Percentiles rank a stretch among this genome's conserved stretches.
Evolutionary conservation across 2,329 filamentous ascomycete species (phyloP).

Genomic region (Microascus cirrosus): DNA sequence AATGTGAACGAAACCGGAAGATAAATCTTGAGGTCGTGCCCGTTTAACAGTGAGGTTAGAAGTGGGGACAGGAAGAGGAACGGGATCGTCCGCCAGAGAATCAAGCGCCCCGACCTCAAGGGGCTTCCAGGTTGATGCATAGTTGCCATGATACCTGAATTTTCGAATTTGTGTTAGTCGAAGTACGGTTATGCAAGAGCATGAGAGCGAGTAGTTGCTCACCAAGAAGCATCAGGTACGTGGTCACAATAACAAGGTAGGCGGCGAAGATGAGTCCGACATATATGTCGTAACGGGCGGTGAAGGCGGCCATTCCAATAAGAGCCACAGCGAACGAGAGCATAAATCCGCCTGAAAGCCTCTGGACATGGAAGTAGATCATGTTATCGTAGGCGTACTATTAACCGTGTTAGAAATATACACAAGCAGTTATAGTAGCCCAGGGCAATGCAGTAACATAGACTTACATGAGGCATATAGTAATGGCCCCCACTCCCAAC

Average conservation of each 20-base stretch:
- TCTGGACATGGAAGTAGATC: slow-evolving; percentile 27
- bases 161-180: not conserved
- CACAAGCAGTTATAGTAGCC: not conserved
- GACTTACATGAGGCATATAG: slow-evolving; percentile 30
- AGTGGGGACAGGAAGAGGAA: slow-evolving; percentile 45
- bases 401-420: not conserved
- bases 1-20: slow-evolving; percentile 42
- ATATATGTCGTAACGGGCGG: slow-evolving; percentile 24
- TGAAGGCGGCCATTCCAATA: slow-evolving; percentile 37
- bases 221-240: slow-evolving; percentile 47
- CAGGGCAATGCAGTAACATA: slow-evolving; percentile 8
- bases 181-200: slow-evolving; percentile 15
- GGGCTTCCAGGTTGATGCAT: slow-evolving; percentile 42
- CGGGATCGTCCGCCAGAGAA: slow-evolving; percentile 43
- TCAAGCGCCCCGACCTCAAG: slow-evolving; percentile 43
- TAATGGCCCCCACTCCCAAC: slow-evolving; percentile 52
- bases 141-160: slow-evolving; percentile 23
- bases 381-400: slow-evolving; percentile 25
- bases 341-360: slow-evolving; percentile 35
- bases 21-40: slow-evolving; percentile 44
- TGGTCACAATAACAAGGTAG: slow-evolving; percentile 45
- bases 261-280: slow-evolving; percentile 46
- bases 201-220: slow-evolving; percentile 11
- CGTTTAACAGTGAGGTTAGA: slow-evolving; percentile 37
- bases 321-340: slow-evolving; percentile 23